Conservation (phyloP, 1,284 basidiomycete species). For the Microbotryum violaceum region DNA sequence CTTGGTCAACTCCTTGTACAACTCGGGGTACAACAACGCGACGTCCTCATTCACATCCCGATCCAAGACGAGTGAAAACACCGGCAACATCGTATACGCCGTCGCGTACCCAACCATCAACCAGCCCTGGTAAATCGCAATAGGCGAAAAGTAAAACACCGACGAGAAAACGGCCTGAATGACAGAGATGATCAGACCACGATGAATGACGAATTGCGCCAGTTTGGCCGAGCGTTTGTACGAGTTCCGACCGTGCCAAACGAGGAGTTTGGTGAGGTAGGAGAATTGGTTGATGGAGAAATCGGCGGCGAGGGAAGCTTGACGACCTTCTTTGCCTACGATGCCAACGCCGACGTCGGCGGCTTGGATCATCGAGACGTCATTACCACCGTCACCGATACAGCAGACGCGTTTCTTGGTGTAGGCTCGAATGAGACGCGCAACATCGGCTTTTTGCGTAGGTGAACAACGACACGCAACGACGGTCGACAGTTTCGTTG, state of each 20-base stretch:
- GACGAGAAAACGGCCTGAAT: conserved; percentile 90
- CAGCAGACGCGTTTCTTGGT: conserved; percentile 96
- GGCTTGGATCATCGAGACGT: conserved; percentile 93
- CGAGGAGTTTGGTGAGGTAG: conserved; percentile 83
- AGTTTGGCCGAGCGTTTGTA: conserved; percentile 97
- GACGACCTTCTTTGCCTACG: conserved; percentile 97
- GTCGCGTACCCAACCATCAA: conserved; percentile 97
- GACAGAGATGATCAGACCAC: conserved; percentile 93
- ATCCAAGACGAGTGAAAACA: conserved; percentile 93
- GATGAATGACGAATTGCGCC: conserved; percentile 97
- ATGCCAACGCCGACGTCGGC: conserved; percentile 94
- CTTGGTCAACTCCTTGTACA: conserved; percentile 97
- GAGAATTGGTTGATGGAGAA: conserved; percentile 97
- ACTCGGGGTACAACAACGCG: conserved; percentile 88
- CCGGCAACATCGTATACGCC: conserved; percentile 96
- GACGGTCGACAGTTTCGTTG: conserved; percentile 90
- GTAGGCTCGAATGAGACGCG: conserved; percentile 75
- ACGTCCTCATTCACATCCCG: conserved; percentile 92
- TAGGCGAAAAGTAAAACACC: conserved; percentile 98
- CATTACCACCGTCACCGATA: conserved; percentile 91
- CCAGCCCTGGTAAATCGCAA: conserved; percentile 97
- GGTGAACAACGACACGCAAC: conserved; percentile 97
- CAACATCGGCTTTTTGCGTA: conserved; percentile 97
- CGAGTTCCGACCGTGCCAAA: conserved; percentile 96
- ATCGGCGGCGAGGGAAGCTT: conserved; percentile 94